Percentiles rank a stretch among this genome's conserved stretches.
These are phyloP conservation scores for Cercospora sojina DNA, from an alignment of 2,329 filamentous ascomycete genomes.

Conservation along the genomic window DNA sequence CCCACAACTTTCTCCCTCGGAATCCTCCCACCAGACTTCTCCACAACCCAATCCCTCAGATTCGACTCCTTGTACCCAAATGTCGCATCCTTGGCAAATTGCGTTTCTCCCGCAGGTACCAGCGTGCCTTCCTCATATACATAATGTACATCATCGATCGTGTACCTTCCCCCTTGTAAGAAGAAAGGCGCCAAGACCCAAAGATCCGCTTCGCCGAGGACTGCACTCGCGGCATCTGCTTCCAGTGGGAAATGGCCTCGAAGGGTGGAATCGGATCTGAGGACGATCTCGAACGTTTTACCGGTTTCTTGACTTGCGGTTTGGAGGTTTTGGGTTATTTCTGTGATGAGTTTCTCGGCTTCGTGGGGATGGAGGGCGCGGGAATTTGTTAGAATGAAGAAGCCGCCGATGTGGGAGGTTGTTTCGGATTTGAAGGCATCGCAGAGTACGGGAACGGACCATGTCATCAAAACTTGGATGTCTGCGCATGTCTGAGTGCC, in stretches of 20 bases:
- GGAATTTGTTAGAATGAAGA: conserved; percentile 63
- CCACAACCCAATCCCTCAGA: conserved; percentile 53
- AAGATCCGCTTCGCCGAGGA: conserved; percentile 52
- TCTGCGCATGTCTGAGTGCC: conserved; percentile 63
- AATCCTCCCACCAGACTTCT: conserved; percentile 53
- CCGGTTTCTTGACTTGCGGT: conserved; percentile 44
- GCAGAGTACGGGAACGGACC: conserved; percentile 49
- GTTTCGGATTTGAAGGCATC: conserved; percentile 44
- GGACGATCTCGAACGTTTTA: conserved; percentile 54
- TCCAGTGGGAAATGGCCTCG: conserved; percentile 59
- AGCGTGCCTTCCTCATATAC: conserved; percentile 53
- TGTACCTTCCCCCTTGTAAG: conserved; percentile 58
- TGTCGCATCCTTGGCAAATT: conserved; percentile 58
- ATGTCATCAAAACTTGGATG: conserved; percentile 56
- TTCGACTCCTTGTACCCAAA: conserved; percentile 59
- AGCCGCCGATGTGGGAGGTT: conserved; percentile 42
- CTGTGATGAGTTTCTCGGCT: conserved; percentile 50
- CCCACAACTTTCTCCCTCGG: conserved; percentile 43
- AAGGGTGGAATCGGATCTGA: conserved; percentile 58
- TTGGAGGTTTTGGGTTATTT: conserved; percentile 54
- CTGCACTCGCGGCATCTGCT: conserved; percentile 52
- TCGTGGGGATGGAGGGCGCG: conserved; percentile 54
- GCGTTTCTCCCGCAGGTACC: conserved; percentile 54
- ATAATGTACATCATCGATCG: conserved; percentile 59
- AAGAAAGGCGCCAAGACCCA: conserved; percentile 61